These are phyloP conservation scores for Claviceps fusiformis DNA, from an alignment of 2,329 filamentous ascomycete genomes.

Conservation along the genomic window DNA sequence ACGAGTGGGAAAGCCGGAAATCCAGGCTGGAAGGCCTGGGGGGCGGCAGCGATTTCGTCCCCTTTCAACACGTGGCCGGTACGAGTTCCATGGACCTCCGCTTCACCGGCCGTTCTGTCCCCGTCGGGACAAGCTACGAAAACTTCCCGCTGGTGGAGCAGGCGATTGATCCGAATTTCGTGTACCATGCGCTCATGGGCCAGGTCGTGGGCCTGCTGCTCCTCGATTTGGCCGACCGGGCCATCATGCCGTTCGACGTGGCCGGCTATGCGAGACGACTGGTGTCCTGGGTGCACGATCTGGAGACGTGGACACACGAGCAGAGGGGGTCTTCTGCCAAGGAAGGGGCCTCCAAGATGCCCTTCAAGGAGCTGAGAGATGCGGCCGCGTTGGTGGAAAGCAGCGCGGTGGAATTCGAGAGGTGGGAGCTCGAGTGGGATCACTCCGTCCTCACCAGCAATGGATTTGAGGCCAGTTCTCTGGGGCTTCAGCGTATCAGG, in stretches of 20 bases:
- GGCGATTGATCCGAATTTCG: constrained; percentile 69
- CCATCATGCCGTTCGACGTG: constrained; percentile 73
- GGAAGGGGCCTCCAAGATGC: constrained; percentile 13
- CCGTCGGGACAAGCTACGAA: constrained; percentile 78
- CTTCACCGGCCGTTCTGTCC: constrained; percentile 55
- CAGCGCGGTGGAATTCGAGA: constrained; percentile 44
- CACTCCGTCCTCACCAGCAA: constrained; percentile 53
- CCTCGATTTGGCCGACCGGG: constrained; percentile 69
- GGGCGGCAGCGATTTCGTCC: constrained; percentile 68
- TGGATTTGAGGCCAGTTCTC: constrained; percentile 60
- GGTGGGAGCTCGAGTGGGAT: constrained; percentile 70
- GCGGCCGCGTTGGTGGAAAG: constrained; percentile 47
- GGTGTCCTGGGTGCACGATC: constrained; percentile 47
- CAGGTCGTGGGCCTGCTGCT: constrained; percentile 73
- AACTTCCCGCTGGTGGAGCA: constrained; percentile 74
- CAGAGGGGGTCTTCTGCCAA: constrained; percentile 26
- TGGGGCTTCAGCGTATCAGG: constrained; percentile 53
- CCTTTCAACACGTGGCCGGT: constrained; percentile 85
- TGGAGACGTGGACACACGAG: constrained; percentile 51
- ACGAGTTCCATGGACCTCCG: constrained; percentile 76
- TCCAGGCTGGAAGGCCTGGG: constrained; percentile 54
- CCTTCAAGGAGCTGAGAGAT: constrained; percentile 26
- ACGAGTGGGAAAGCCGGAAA: constrained; percentile 59
- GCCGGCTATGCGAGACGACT: constrained; percentile 56
- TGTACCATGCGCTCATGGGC: constrained; percentile 65